Evolutionary conservation across 208 protist species (phyloP), one percentile per base, ranked within the genome.

Genomic region (Leptomonas seymouri): DNA sequence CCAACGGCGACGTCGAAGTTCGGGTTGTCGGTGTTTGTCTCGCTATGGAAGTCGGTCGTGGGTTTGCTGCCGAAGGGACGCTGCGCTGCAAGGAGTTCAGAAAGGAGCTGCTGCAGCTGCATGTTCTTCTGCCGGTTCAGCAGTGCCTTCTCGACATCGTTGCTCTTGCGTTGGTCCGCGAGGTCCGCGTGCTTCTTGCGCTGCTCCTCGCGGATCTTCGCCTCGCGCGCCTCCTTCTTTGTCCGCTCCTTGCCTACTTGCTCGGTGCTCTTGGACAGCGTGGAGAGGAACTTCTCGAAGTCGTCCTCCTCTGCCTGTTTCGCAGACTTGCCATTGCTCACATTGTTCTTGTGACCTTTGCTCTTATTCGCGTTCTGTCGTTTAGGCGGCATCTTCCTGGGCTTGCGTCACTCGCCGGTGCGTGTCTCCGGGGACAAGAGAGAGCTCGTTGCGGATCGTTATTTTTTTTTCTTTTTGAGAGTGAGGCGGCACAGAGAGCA

Each of bases 1-100:
- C 83, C 90, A 20, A 92, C 90, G 25, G 82, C 90, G n/a, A 89
- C 80, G 36, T 85, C 75, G 61, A 95, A 95, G 63, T 87, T 51
- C 18, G 74, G 65, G 60, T 90, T 92, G 41, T 59, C 27, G 49
- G 53, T 80, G 64, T 55, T 61, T 16, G 78, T 82, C 67, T 85
- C 76, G 49, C 78, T 66, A 57, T 85, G 69, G 58, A 95, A 90
- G 56, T 89, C 80, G 12, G 87, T 95, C 48, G 86, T 78, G 11
- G 90, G 90, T 27, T 76, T 72, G 4, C 79, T 80, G 4, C 87
- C 73, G 59, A 92, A 90, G 14, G 79, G 64, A 23, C 86, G 79
- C 74, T 86, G 81, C 41, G 73, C 59, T 48, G 66, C 63, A 42
- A 91, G 67, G n/a, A 93, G 71, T 68, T 84, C 77, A 31, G 81